Evolutionary conservation across 1,139 yeast genomes (phyloP), one percentile per base, ranked within the genome.

Genomic region (Suhomyces ambrosiae): DNA sequence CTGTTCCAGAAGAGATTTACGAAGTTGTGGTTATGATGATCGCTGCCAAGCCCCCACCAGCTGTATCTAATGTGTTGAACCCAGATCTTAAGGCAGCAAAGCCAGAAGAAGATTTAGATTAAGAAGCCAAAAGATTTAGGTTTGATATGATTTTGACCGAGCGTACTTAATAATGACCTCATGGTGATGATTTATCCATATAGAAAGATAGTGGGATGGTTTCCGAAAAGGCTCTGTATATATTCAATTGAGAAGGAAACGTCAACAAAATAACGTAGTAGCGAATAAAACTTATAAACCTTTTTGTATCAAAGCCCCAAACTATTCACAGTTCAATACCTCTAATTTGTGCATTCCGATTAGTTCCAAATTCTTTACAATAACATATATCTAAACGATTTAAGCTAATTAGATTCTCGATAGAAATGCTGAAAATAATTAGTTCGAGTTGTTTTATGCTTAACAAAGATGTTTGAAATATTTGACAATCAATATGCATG

Each of bases 21-120:
- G 96, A 88, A 56, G 71, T 82, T 54, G 76, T 90, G 50, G 85
- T 89, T 48, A 79, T 85, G 75, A 83, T 89, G 92, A 82, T 89
- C 60, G 92, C 95, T 38, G 76, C 86, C 52, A 79, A 83, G 55
- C 97, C 97, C 30, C 97, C 97, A 29, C 80, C 82, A 38, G 80
- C 87, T 38, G 80, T 89, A 46, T 79, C 87, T 33, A 74, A 80
- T 48, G 82, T 86, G 49, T 69, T 86, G 49, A 80, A 82, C 39
- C 42, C 48, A 12, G 52, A 44, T 21, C 35, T 37, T 12, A 40
- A 33, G 37, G 45, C 39, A 23, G 46, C 50, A 37, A 55, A 60
- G 50, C 63, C 65, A 23, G 71, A 61, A 43, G 68, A 60, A 45
- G 74, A 68, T 52, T 67, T 68, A 45, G 74, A 68, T 54, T 68